phyloP scores from a whole-genome alignment of 129 eudicot genomes.

The Flaveria sonorensis region DNA sequence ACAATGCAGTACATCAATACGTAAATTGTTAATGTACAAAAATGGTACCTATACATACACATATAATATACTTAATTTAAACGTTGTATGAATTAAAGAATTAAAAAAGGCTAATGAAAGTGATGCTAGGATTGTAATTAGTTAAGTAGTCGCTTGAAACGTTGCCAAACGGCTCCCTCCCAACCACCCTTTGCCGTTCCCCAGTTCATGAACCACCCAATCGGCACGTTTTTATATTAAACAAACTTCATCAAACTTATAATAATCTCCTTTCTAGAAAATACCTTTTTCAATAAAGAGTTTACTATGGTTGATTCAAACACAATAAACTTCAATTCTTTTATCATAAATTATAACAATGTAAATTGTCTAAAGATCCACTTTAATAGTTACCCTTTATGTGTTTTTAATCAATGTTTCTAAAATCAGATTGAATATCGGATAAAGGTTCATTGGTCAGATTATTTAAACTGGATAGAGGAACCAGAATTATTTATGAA shows the following conservation, averaged over 20 bases:
- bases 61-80: neutral
- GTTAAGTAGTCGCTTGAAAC: slow-evolving; percentile 50
- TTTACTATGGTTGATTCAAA: neutral
- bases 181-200: slow-evolving; percentile 28
- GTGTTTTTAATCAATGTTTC: neutral
- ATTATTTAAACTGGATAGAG: too few species aligned
- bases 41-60: too few species aligned
- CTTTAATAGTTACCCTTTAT: neutral
- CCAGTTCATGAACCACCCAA: neutral
- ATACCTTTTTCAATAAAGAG: too few species aligned
- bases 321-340: neutral
- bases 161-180: slow-evolving; percentile 37
- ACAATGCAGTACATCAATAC: too few species aligned
- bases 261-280: neutral
- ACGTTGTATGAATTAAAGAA: neutral
- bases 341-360: too few species aligned
- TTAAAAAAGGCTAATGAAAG: slow-evolving; percentile 41
- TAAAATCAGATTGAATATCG: too few species aligned
- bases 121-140: slow-evolving; percentile 67
- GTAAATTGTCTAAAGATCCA: neutral
- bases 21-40: too few species aligned
- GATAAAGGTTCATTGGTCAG: too few species aligned
- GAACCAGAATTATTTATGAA: too few species aligned
- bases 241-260: neutral
- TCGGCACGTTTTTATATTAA: neutral